A percentile compares a stretch with the other conserved stretches of the same genome.
Evolutionary conservation across 139 green algal genomes (phyloP).

Genomic region (Chloropicon primus): DNA sequence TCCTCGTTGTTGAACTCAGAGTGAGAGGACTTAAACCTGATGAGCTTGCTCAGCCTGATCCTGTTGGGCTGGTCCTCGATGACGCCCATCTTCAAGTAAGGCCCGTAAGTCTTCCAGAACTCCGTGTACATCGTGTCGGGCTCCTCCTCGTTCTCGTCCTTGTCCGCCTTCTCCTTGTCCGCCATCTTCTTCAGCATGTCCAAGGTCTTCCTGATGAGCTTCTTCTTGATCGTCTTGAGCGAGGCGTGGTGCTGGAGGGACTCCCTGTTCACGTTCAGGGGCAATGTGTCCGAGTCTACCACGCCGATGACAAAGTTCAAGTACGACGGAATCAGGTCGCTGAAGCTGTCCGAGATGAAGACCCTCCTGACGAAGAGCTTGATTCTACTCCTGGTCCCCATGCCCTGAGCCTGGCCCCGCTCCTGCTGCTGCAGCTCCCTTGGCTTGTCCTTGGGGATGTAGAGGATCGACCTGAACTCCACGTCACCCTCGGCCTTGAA

Average conservation of each 20-base stretch:
- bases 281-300: constrained; percentile 93
- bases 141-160: constrained; percentile 18
- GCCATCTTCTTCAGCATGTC: constrained; percentile 86
- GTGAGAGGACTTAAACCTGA: constrained; percentile 58
- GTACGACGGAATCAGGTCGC: constrained; percentile 84
- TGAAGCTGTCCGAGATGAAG: constrained; percentile 85
- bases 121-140: constrained; percentile 52
- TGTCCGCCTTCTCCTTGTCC: constrained; percentile 40
- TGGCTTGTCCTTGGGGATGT: constrained; percentile 58
- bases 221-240: constrained; percentile 99
- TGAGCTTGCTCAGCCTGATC: constrained; percentile 59
- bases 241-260: constrained; percentile 77
- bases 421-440: constrained; percentile 50
- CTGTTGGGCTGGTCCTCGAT: constrained; percentile 90
- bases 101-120: constrained; percentile 85
- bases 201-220: constrained; percentile 79
- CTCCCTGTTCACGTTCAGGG: constrained; percentile 84
- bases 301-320: constrained; percentile 60
- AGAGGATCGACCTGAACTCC: constrained; percentile 94
- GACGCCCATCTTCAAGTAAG: constrained; percentile 88
- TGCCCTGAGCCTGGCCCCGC: neutral
- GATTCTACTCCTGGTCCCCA: constrained; percentile 16
- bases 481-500: constrained; percentile 97
- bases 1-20: constrained; percentile 34
- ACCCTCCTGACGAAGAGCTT: constrained; percentile 92